These are phyloP conservation scores for Dothideomycetes sp. DNA, from an alignment of 2,329 filamentous ascomycete genomes.

Conservation along the genomic window DNA sequence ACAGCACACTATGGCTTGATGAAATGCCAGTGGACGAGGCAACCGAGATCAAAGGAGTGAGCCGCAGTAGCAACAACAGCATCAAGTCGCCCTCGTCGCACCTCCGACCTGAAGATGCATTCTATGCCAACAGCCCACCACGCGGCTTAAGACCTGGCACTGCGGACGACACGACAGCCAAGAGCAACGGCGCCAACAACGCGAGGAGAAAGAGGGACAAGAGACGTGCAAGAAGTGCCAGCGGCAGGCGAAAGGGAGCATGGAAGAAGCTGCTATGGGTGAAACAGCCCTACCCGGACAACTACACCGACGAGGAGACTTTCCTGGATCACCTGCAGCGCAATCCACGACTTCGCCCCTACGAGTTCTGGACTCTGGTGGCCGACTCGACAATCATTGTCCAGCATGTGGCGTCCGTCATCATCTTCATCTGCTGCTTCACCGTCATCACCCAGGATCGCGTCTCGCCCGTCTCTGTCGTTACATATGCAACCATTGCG, in stretches of 20 bases:
- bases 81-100: slow-evolving; percentile 25
- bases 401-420: slow-evolving; percentile 90
- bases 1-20: too few species aligned
- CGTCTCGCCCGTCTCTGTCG: slow-evolving; percentile 81
- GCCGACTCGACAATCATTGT: slow-evolving; percentile 93
- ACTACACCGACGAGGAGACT: slow-evolving; percentile 93
- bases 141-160: slow-evolving; percentile 27
- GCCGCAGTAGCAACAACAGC: neutral
- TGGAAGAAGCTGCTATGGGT: slow-evolving; percentile 99
- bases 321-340: slow-evolving; percentile 93
- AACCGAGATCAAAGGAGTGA: neutral
- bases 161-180: slow-evolving; percentile 19
- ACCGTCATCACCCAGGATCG: slow-evolving; percentile 78
- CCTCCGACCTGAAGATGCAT: slow-evolving; percentile 77
- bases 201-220: slow-evolving; percentile 37
- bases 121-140: slow-evolving; percentile 52
- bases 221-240: slow-evolving; percentile 49
- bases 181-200: slow-evolving; percentile 15
- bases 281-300: slow-evolving; percentile 95
- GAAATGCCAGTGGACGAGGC: neutral
- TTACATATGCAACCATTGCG: slow-evolving; percentile 69
- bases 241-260: slow-evolving; percentile 52
- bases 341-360: slow-evolving; percentile 85
- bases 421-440: slow-evolving; percentile 91
- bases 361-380: slow-evolving; percentile 96